Percentiles rank a stretch among this genome's conserved stretches.
Evolutionary conservation across 1,284 basidiomycete genomes (phyloP).

Genomic region (Retiboletus fuscus): DNA sequence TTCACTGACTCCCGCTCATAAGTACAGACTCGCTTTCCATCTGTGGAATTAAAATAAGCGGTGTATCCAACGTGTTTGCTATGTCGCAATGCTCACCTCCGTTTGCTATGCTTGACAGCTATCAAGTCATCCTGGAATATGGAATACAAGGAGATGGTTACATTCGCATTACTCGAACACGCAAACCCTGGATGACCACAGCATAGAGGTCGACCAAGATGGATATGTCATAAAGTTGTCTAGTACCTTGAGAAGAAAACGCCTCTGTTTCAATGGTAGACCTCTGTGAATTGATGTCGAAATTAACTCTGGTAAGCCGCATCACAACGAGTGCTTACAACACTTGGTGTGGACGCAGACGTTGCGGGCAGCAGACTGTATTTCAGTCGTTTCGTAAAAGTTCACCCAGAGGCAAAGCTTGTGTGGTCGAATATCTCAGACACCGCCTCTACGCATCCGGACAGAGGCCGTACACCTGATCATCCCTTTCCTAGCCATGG

Average conservation of each 20-base stretch:
- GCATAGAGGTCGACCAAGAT: no score
- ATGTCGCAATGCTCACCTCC: no score
- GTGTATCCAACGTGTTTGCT: no score
- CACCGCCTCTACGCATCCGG: background rate
- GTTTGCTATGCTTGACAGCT: background rate
- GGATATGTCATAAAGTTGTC: no score
- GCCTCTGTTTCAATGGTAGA: background rate
- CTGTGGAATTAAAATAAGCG: no score
- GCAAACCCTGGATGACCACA: no score
- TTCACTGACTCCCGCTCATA: no score
- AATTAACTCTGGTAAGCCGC: background rate
- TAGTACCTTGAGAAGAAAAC: background rate
- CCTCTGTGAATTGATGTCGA: background rate
- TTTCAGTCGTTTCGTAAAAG: background rate
- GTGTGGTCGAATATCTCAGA: background rate
- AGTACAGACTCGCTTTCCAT: no score
- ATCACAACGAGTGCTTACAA: background rate
- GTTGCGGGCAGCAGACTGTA: background rate
- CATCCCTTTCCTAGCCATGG: background rate
- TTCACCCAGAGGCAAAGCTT: background rate
- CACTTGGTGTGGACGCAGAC: no score
- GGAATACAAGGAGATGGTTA: background rate
- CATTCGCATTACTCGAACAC: background rate
- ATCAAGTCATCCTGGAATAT: background rate
- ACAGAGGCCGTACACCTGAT: background rate